phyloP scores from a whole-genome alignment of 768 basidiomycete genomes.

The Tricholoma hemisulphureum region DNA sequence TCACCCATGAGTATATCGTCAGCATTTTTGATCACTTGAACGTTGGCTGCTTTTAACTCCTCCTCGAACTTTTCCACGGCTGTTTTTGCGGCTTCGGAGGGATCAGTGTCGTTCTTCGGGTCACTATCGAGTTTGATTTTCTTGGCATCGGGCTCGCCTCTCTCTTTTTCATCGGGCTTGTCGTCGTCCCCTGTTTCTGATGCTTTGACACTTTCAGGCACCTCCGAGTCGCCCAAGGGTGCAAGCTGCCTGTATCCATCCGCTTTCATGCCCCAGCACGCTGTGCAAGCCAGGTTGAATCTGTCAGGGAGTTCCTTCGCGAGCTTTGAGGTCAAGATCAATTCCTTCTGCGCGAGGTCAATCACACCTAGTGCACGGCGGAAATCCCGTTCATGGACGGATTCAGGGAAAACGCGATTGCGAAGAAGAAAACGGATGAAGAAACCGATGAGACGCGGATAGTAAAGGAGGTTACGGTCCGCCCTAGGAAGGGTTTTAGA shows the following conservation, averaged over 20 bases:
- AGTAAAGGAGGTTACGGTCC: conserved; percentile 46
- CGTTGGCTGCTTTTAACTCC: conserved; percentile 35
- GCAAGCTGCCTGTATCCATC: conserved; percentile 36
- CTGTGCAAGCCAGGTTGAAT: conserved; percentile 49
- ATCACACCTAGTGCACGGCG: conserved; percentile 45
- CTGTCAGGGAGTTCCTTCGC: conserved; percentile 47
- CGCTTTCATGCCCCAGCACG: conserved; percentile 48
- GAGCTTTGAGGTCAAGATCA: conserved; percentile 48
- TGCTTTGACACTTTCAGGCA: conserved; percentile 5
- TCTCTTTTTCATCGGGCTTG: no score
- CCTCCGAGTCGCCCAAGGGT: conserved; percentile 7
- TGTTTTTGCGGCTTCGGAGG: background rate
- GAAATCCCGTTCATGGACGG: conserved; percentile 42
- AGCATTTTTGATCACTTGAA: conserved; percentile 22
- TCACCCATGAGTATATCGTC: conserved; percentile 10
- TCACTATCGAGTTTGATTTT: conserved; percentile 14
- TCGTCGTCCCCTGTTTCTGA: conserved; percentile 4
- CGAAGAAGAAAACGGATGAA: conserved; percentile 63
- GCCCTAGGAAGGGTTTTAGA: conserved; percentile 28
- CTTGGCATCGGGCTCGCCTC: conserved; percentile 14
- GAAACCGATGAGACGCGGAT: conserved; percentile 56
- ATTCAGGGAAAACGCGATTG: conserved; percentile 52
- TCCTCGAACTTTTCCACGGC: conserved; percentile 36
- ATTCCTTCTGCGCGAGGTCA: conserved; percentile 44
- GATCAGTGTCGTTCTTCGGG: conserved; percentile 3